Conservation (phyloP, 2,329 filamentous ascomycete genomes). For the Talaromyces sp. region DNA sequence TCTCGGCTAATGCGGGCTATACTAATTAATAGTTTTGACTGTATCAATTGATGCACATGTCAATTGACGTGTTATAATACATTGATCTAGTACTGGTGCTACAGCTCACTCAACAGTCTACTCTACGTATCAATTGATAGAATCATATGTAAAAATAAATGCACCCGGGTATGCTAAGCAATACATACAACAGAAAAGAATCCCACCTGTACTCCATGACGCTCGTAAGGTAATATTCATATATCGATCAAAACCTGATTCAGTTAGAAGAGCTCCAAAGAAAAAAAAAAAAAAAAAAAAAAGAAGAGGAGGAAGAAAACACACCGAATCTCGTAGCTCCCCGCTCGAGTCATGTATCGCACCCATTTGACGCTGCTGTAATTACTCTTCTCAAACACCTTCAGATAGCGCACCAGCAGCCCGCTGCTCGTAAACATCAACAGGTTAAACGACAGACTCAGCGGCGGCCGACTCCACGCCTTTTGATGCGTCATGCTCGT, state of each 20-base stretch:
- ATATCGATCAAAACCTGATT: conserved; percentile 3
- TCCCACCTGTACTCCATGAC: conserved; percentile 14
- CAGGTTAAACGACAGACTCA: conserved; percentile 86
- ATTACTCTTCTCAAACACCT: conserved; percentile 99
- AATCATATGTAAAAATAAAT: neutral
- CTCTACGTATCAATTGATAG: no score
- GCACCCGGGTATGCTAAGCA: neutral
- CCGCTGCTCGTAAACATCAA: conserved; percentile 98
- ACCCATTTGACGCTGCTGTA: conserved; percentile 99
- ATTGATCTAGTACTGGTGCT: no score
- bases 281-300: neutral
- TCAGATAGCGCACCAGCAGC: conserved; percentile 85
- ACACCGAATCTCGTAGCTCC: conserved; percentile 93
- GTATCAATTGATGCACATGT: no score
- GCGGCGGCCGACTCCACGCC: conserved; percentile 87
- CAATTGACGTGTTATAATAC: no score
- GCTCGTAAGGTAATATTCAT: conserved; percentile 13
- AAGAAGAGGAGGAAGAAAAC: no score
- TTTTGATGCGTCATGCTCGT: conserved; percentile 98
- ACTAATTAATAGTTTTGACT: neutral
- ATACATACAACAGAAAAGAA: neutral
- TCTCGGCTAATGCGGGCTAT: no score
- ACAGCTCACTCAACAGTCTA: no score
- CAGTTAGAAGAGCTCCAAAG: neutral
- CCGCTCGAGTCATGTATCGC: conserved; percentile 95